Evolutionary conservation across 2,329 filamentous ascomycete species (phyloP), one percentile per base, ranked within the genome.

Genomic region (Thermochaetoides dissita): DNA sequence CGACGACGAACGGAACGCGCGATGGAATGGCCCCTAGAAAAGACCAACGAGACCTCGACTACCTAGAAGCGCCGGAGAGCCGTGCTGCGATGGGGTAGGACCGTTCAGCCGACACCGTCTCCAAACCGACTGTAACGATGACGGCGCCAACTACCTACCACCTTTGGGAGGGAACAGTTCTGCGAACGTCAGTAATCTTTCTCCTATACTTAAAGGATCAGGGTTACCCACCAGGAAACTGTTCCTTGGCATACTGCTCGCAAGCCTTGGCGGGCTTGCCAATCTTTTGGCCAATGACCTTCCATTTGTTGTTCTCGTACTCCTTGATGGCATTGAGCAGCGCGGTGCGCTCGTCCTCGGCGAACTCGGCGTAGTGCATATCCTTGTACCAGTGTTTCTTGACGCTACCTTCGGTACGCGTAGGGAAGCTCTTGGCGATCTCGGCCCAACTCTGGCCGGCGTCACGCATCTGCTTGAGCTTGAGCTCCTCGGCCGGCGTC

Each of bases 351-450:
- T 95, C 91, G 58, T 96, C 87, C 68, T 95, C 89, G 39, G 85
- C 88, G 61, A 98, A 96, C 59, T 96, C 91, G 51, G 91, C 91
- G 61, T 96, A 96, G 60, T 98, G 91, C 91, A 98, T 98, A 55
- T 98, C 91, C 84, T 47, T 96, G 64, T 98, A 96, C 89, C 91
- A 98, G 62, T 98, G 91, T 66, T 96, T 98, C 72, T 96, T 98
- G 17, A 98, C 91, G 57, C 88, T 95, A 7, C 91, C 91, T 65
- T 98, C 91, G 35, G 91, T 98, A 55, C 91, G 75, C 24, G 78
- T 80, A 8, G 91, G 89, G 59, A 98, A 98, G 2, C 84, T 88
- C 84, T 96, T 96, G 53, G 89, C 91, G 57, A 98, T 98, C 57
- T 96, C 91, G 38, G 86, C 93, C 91, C 91, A 98, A 57, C 84